Conservation (phyloP, 2,329 filamentous ascomycete genomes). For the Penicillium sp. region DNA sequence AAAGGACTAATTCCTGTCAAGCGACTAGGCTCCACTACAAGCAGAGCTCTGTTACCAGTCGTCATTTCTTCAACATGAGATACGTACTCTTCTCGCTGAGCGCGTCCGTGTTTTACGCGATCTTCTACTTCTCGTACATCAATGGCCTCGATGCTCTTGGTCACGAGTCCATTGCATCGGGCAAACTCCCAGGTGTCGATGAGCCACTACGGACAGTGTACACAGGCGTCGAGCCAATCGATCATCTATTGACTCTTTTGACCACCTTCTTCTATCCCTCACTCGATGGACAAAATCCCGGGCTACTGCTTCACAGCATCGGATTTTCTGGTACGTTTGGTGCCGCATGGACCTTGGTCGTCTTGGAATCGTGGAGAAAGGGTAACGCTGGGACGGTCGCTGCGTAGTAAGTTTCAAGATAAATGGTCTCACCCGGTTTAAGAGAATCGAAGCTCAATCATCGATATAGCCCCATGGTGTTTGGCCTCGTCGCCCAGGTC, state of each 20-base stretch:
- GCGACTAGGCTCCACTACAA: too few relatives aligned
- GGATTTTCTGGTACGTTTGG: conserved; percentile 45
- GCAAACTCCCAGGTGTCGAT: conserved; percentile 28
- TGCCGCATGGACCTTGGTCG: conserved; percentile 46
- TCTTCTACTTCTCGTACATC: conserved; percentile 35
- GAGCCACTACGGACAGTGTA: conserved; percentile 34
- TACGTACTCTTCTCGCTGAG: conserved; percentile 34
- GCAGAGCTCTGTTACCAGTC: background rate
- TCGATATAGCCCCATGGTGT: conserved; percentile 33
- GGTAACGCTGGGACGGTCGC: conserved; percentile 46
- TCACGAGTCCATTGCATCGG: conserved; percentile 21
- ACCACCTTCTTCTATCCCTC: conserved; percentile 45
- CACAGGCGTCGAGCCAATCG: conserved; percentile 37
- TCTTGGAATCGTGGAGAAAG: conserved; percentile 48
- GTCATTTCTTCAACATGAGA: conserved; percentile 17
- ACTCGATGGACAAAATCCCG: conserved; percentile 40
- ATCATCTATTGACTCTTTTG: conserved; percentile 33
- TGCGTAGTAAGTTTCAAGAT: conserved; percentile 42
- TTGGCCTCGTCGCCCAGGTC: conserved; percentile 47
- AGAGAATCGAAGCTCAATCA: conserved; percentile 13
- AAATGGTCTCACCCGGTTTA: background rate
- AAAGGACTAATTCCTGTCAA: background rate
- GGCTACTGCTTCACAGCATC: conserved; percentile 39
- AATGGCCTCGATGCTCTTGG: conserved; percentile 33
- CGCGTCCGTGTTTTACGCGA: conserved; percentile 33